Conservation (phyloP, 1,284 basidiomycete species). For the Tremellales sp. region DNA sequence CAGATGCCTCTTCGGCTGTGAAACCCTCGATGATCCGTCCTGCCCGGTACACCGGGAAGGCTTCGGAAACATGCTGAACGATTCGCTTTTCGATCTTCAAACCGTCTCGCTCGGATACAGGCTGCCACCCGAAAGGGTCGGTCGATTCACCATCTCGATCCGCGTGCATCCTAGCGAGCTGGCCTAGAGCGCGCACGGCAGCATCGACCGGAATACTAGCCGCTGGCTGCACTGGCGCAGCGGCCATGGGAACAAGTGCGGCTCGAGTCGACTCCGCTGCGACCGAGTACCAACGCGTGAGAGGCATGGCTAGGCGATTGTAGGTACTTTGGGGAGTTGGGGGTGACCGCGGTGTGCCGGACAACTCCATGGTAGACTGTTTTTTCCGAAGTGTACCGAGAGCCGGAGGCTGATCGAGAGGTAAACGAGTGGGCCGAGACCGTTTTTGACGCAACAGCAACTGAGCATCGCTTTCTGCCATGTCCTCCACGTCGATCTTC, state of each 20-base stretch:
- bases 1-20: constrained; percentile 83
- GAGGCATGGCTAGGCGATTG: constrained; percentile 49
- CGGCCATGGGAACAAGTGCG: constrained; percentile 40
- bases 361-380: constrained; percentile 29
- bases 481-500: constrained; percentile 83
- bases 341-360: not conserved
- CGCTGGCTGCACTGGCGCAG: constrained; percentile 44
- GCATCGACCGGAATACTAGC: constrained; percentile 58
- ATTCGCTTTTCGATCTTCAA: constrained; percentile 72
- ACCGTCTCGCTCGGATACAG: constrained; percentile 71
- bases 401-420: constrained; percentile 86
- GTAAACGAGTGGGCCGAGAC: constrained; percentile 76
- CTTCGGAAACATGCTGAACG: constrained; percentile 70
- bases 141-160: constrained; percentile 53
- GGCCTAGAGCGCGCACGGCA: constrained; percentile 73
- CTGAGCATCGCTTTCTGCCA: constrained; percentile 85
- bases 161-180: constrained; percentile 69
- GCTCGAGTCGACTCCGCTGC: constrained; percentile 57
- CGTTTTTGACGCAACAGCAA: constrained; percentile 77
- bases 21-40: constrained; percentile 92
- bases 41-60: constrained; percentile 80
- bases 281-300: constrained; percentile 66
- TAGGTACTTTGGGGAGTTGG: constrained; percentile 7
- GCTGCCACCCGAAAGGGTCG: constrained; percentile 67
- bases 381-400: constrained; percentile 61